Evolutionary conservation across 208 protist species (phyloP), one percentile per base, ranked within the genome.

Genomic region (Trypanosoma lewisi): DNA sequence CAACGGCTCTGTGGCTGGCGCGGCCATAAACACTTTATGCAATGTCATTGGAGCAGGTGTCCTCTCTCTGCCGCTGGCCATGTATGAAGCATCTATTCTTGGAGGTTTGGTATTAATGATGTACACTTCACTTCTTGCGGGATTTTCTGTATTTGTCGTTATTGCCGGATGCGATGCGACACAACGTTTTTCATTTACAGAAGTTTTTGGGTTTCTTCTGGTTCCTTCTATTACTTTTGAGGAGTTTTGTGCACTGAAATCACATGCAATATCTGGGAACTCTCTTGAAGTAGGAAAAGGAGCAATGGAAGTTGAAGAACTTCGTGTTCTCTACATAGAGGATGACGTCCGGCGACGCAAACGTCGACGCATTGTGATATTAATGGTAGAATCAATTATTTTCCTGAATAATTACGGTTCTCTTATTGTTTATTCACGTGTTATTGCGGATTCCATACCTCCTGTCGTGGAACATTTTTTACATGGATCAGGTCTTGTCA

Each of bases 31-130:
- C 62, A 91, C 85, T 6, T 58, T 87, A 0, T 87, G 81, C 64
- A 91, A 85, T 65, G 78, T 91, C 7, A 82, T 91, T 58, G 85
- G 85, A 14, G 85, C 85, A 5, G 85, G 81, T 2, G 81, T 91
- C 30, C 70, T 91, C 7, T 80, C 85, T 8, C 57, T 91, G 9
- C 81, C 85, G 17, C 73, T 91, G 36, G 85, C 81, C 1, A 60
- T 83, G n/a, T 82, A 82, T 70, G 73, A 83, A 56, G 74, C 85
- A 25, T 86, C 81, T 34, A 63, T 87, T 1, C 17, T 83, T 12
- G 66, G 77, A 0, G 82, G 63, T 6, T 25, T 83, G 33, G 33
- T 63, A 14, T 55, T 91, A 25, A 67, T 91, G 19, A 28, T 77
- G 0, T 63, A 75, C 11, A 57, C 78, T 9, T 63, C 72, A 4